Base-by-base conservation (phyloP, 208 protist species). In the Naegleria gruberi region DNA sequence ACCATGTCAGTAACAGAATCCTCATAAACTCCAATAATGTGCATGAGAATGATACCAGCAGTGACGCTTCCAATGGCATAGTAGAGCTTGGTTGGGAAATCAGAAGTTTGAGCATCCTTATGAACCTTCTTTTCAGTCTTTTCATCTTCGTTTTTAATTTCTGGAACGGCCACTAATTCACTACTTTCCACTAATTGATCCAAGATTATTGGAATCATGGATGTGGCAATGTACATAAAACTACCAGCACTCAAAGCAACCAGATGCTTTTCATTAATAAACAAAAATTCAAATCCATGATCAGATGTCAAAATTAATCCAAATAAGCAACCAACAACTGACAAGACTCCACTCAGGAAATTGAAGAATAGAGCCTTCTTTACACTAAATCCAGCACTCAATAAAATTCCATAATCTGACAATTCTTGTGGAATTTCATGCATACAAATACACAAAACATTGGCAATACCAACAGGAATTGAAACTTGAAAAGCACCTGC, bases 391-490 rank as follows among this genome's bases (percentile, higher is more conserved):
- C 84, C 84, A 40, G 84, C 84, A 43, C 26, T 43, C 0, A 88
- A 17, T 43, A 88, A 65, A 57, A 88, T 42, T 42, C 84, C 84
- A 88, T 46, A 88, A 65, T 88, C 84, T 12, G 19, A 40, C 0
- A 88, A 65, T 65, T 88, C 84, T 65, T 88, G 84, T 40, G 84
- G 84, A 17, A 88, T 34, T 57, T 88, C 84, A 65, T 88, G 84
- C 6, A 88, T 51, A 26, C 43, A 65, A 65, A 88, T 65, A 26
- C 45, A 40, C 5, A 88, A 41, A 43, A 42, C 43, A 51, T 26
- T 88, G 34, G 84, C 84, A 19, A 88, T 17, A 10, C 84, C 84
- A 40, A 88, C 10, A 19, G 34, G 26, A 19, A 42, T 88, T 43
- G n/a, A 41, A n/a, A 88, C 42, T 30, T 65, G 30, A 42, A 88